Evolutionary conservation across 345 rosid species (phyloP), one percentile per base, ranked within the genome.

Genomic region (Ceriops tagal): DNA sequence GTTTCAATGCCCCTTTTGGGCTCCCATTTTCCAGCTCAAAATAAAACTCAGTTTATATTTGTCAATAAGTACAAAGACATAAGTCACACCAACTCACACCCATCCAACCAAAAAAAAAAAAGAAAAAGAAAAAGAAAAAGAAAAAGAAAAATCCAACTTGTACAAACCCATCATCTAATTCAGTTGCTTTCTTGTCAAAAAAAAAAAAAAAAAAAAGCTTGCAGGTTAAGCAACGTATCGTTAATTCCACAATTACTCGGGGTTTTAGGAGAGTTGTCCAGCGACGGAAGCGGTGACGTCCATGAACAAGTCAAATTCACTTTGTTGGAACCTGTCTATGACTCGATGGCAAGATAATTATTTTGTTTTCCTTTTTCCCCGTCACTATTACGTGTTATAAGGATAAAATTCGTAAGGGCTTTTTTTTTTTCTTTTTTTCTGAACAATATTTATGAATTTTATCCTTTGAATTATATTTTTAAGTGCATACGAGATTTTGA

Each of bases 211-310:
- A 10, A 34, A 39, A 1, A 0, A 51, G 62, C 81, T 69, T 77
- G 61, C 55, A 31, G 16, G 70, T 1, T 32, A 77, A 71, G 83
- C 27, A 34, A 79, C 58, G 66, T 27, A 46, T 24, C 34, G 22
- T 3, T 13, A 43, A 43, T 43, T 13, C 49, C 18, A 13, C 35
- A 18, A 62, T 53, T 55, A 66, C 75, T 65, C 35, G 46, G 49
- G 32, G 35, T 30, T 4, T 4, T 3, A 3, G 15, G 49, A 43
- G 5, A 43, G 0, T 43, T 13, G n/a, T 4, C 3, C 35, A 61
- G 22, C 65, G 69, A 72, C 77, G 35, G 69, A 64, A 69, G 71
- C 59, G 15, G 16, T 75, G 69, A 65, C 71, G 73, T 35, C 28
- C 22, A 46, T 31, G 71, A 58, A 32, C 49, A 43, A 3, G 49